Evolutionary conservation across 2,329 filamentous ascomycete species (phyloP).

Genomic region (Penicillium sp.): DNA sequence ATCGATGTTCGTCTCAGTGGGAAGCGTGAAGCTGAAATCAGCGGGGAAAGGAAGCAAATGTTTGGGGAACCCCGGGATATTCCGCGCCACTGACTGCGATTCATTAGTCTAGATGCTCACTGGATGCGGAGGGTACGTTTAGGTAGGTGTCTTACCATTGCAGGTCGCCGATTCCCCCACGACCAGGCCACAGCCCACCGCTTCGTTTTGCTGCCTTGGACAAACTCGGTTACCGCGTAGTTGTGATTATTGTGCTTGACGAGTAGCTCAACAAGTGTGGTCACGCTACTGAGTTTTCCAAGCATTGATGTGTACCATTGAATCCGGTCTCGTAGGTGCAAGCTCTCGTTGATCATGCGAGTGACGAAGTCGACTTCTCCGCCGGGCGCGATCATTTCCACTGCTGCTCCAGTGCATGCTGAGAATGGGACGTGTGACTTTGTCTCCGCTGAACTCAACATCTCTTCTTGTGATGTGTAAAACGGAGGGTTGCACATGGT

Average conservation of each 20-base stretch:
- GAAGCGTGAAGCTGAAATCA: conserved; percentile 52
- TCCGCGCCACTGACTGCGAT: conserved; percentile 42
- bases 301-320: conserved; percentile 94
- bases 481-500: conserved; percentile 96
- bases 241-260: conserved; percentile 69
- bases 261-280: conserved; percentile 65
- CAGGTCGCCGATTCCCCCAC: conserved; percentile 71
- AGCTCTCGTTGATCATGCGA: conserved; percentile 73
- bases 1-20: conserved; percentile 36
- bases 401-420: conserved; percentile 73
- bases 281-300: conserved; percentile 76
- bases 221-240: conserved; percentile 80
- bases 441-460: conserved; percentile 66
- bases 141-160: conserved; percentile 48
- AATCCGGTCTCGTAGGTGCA: conserved; percentile 64
- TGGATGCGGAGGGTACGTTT: not conserved
- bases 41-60: conserved; percentile 61
- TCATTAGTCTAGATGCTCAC: not conserved
- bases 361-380: conserved; percentile 78
- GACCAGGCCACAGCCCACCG: conserved; percentile 93
- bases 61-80: conserved; percentile 55
- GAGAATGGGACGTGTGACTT: conserved; percentile 74
- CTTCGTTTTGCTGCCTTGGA: conserved; percentile 77
- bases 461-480: conserved; percentile 75
- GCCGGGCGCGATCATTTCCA: conserved; percentile 84